phyloP scores from a whole-genome alignment of 192 early-diverging fungal genomes.

The Paraglomus brasilianum region DNA sequence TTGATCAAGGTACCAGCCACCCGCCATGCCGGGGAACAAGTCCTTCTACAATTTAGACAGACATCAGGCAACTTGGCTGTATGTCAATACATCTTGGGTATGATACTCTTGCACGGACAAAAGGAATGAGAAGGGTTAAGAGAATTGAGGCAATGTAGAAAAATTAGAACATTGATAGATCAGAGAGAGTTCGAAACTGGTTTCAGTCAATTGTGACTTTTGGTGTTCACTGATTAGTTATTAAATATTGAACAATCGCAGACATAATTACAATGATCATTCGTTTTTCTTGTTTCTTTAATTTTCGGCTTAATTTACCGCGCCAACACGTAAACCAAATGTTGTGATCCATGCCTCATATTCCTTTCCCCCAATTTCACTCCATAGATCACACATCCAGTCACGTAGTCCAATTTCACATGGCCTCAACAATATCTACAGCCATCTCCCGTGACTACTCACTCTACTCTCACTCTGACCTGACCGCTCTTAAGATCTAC shows the following conservation, averaged over 20 bases:
- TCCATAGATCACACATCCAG: constrained; percentile 53
- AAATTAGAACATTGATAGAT: neutral
- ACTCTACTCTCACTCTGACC: constrained; percentile 51
- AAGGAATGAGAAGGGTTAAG: too few relatives aligned
- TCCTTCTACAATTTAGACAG: constrained; percentile 51
- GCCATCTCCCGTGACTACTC: constrained; percentile 57
- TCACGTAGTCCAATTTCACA: constrained; percentile 61
- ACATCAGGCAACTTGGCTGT: constrained; percentile 54
- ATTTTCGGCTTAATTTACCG: too few relatives aligned
- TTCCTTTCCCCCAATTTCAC: neutral
- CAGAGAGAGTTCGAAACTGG: neutral
- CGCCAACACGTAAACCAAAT: neutral
- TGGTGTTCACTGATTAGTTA: neutral
- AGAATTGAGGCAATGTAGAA: too few relatives aligned
- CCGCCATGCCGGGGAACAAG: constrained; percentile 50
- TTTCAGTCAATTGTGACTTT: neutral
- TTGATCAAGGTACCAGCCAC: constrained; percentile 49
- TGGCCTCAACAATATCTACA: constrained; percentile 54
- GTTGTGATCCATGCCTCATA: neutral
- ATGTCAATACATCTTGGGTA: constrained; percentile 64
- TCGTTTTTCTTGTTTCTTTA: too few relatives aligned
- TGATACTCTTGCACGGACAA: neutral
- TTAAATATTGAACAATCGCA: too few relatives aligned
- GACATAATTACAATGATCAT: too few relatives aligned
- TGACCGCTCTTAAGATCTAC: constrained; percentile 55